These are phyloP conservation scores for Pseudotulostoma volvatum DNA, from an alignment of 495 filamentous ascomycete species.

Conservation along the genomic window DNA sequence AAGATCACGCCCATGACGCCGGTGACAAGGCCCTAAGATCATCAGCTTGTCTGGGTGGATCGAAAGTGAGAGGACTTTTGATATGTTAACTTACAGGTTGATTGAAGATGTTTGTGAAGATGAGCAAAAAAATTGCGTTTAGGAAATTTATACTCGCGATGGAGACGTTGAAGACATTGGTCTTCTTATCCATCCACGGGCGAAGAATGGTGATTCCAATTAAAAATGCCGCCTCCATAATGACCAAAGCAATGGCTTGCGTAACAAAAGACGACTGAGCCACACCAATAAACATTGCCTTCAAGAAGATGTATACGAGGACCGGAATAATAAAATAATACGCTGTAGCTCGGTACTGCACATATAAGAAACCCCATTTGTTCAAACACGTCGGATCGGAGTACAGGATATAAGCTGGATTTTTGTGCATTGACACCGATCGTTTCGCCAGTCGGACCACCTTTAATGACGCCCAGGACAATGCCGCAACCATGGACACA, in stretches of 20 bases:
- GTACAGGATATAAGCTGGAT: slow-evolving; percentile 93
- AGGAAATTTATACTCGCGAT: slow-evolving; percentile 83
- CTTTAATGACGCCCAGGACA: slow-evolving; percentile 81
- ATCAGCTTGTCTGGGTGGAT: no score
- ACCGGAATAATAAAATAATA: slow-evolving; percentile 92
- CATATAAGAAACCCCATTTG: slow-evolving; percentile 98
- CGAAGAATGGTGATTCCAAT: slow-evolving; percentile 65
- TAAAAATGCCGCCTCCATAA: slow-evolving; percentile 72
- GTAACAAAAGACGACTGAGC: slow-evolving; percentile 54
- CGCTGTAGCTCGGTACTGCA: slow-evolving; percentile 89
- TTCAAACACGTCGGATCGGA: slow-evolving; percentile 84
- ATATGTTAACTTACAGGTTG: slow-evolving; percentile 55
- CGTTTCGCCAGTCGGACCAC: slow-evolving; percentile 78
- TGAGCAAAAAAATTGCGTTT: slow-evolving; percentile 70
- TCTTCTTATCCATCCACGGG: slow-evolving; percentile 99
- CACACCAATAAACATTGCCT: slow-evolving; percentile 83
- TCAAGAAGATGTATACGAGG: slow-evolving; percentile 64
- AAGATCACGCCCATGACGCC: slow-evolving; percentile 91
- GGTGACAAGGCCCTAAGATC: slow-evolving; percentile 46
- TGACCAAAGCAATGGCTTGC: slow-evolving; percentile 70
- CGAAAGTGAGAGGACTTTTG: no score
- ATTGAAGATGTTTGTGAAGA: slow-evolving; percentile 73
- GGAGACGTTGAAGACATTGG: slow-evolving; percentile 90
- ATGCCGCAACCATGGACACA: slow-evolving; percentile 57
- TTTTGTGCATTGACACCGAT: slow-evolving; percentile 82